A percentile compares a stretch with the other conserved stretches of the same genome.
Evolutionary conservation across 177 flowering plant genomes (phyloP).

Genomic region (Viscum album): DNA sequence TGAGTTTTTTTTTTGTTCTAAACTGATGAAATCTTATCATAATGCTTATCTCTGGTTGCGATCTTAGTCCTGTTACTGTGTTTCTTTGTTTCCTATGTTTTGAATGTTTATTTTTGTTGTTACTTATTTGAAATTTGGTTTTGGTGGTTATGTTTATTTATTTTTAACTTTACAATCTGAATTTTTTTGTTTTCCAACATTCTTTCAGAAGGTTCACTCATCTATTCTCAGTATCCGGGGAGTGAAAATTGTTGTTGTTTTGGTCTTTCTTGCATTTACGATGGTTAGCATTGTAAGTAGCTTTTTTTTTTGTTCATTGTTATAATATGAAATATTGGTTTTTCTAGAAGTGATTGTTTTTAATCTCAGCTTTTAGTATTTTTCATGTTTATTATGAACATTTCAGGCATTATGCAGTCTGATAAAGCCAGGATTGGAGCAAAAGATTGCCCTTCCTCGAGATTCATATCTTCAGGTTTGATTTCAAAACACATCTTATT

Average conservation of each 20-base stretch:
- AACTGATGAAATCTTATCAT: background rate
- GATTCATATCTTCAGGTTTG: constrained; percentile 97
- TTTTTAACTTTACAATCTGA: no score
- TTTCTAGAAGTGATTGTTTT: background rate
- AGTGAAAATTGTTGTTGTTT: constrained; percentile 64
- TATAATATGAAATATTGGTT: background rate
- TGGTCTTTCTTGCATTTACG: constrained; percentile 54
- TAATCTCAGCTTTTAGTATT: background rate
- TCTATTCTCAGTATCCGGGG: constrained; percentile 73
- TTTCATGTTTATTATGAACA: constrained; percentile 15
- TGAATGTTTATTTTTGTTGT: background rate
- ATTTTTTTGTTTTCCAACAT: background rate
- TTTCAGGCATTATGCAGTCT: constrained; percentile 76
- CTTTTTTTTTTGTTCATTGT: constrained; percentile 2
- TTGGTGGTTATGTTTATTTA: background rate
- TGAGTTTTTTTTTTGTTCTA: background rate
- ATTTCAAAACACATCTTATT: background rate
- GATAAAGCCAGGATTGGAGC: constrained; percentile 89
- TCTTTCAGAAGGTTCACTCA: constrained; percentile 77
- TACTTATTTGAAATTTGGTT: background rate
- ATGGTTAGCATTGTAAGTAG: constrained; percentile 89
- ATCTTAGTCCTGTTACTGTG: no score
- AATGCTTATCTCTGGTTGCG: background rate
- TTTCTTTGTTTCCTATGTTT: background rate
- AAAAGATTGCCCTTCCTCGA: constrained; percentile 88